A percentile compares a stretch with the other conserved stretches of the same genome.
These are phyloP conservation scores for Fusarium sp. DNA, from an alignment of 2,329 filamentous ascomycete species.

Conservation along the genomic window DNA sequence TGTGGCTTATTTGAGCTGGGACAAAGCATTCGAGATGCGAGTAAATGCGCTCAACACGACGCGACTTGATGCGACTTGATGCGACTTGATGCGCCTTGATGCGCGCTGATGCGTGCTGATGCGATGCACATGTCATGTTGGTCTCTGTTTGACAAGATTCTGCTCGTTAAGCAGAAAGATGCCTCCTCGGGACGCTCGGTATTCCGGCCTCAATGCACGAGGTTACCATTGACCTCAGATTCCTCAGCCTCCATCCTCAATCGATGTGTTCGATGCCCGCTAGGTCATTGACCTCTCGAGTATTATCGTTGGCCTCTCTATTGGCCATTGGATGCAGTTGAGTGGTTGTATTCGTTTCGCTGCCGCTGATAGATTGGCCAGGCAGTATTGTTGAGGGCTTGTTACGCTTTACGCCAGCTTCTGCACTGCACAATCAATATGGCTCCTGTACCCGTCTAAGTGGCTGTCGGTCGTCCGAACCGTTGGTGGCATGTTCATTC, in stretches of 20 bases:
- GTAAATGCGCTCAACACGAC: constrained; percentile 9
- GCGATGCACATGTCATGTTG: constrained; percentile 22
- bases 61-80: constrained; percentile 4
- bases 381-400: not conserved
- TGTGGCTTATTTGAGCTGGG: constrained; percentile 23
- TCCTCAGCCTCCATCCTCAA: constrained; percentile 2
- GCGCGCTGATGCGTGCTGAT: constrained; percentile 1
- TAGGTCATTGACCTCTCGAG: not conserved
- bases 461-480: constrained; percentile 17
- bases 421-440: not conserved
- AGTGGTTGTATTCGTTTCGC: constrained; percentile 28
- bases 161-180: not conserved
- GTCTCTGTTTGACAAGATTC: constrained; percentile 20
- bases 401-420: not conserved
- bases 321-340: constrained; percentile 26
- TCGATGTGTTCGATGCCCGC: not conserved
- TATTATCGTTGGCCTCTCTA: not conserved
- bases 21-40: constrained; percentile 12
- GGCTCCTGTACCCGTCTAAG: constrained; percentile 4
- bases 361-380: not conserved
- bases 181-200: constrained; percentile 18
- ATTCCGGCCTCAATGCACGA: not conserved
- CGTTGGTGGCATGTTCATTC: constrained; percentile 4
- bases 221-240: constrained; percentile 18
- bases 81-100: constrained; percentile 11